Evolutionary conservation across 2,329 filamentous ascomycete genomes (phyloP).

Genomic region (Epichloe sylvatica): DNA sequence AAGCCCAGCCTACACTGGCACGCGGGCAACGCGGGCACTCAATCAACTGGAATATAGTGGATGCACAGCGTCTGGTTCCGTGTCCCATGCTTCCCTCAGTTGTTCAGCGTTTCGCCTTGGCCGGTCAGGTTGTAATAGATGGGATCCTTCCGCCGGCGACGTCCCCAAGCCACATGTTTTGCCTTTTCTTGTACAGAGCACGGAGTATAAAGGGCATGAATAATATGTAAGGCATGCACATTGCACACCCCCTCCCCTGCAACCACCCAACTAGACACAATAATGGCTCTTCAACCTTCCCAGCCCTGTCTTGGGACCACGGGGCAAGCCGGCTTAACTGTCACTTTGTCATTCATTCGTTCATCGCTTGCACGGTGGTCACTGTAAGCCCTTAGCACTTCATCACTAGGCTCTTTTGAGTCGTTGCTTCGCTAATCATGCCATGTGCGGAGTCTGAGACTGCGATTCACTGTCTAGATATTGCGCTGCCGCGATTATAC

Average conservation of each 20-base stretch:
- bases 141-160: background rate
- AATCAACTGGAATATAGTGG: background rate
- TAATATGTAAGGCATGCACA: background rate
- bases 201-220: too few relatives aligned
- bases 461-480: slow-evolving; percentile 6
- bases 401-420: background rate
- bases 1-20: background rate
- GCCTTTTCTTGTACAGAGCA: background rate
- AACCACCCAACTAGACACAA: background rate
- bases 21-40: background rate
- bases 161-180: too few relatives aligned
- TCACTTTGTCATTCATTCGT: background rate
- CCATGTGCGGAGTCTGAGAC: background rate
- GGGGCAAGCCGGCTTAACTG: background rate
- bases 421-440: background rate
- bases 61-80: background rate
- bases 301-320: background rate
- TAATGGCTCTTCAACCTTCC: background rate
- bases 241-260: background rate
- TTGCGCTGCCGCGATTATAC: background rate
- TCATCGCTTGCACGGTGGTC: background rate
- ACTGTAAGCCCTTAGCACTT: background rate
- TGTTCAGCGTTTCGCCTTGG: too few relatives aligned
- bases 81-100: background rate
- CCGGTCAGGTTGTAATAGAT: background rate